Evolutionary conservation across 2,329 filamentous ascomycete genomes (phyloP).

Genomic region (Colletotrichum sp.): DNA sequence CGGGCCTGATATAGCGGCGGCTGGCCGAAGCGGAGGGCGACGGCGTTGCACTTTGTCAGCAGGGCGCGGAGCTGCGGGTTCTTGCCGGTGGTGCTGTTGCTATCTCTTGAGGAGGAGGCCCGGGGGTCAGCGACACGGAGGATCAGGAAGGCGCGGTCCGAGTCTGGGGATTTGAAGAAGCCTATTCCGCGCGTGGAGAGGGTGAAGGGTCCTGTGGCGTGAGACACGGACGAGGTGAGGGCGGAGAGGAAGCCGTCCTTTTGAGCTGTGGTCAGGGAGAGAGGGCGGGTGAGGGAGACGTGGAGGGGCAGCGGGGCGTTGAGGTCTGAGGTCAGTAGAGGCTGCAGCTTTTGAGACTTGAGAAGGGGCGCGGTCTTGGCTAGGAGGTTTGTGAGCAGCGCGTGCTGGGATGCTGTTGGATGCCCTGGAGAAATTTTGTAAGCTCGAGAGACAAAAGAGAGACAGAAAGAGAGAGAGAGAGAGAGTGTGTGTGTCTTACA

Average conservation of each 20-base stretch:
- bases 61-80: conserved; percentile 66
- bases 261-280: conserved; percentile 75
- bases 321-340: conserved; percentile 78
- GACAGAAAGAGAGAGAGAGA: fast-evolving
- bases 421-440: conserved; percentile 49
- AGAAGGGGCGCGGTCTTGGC: conserved; percentile 36
- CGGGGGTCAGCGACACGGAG: conserved; percentile 57
- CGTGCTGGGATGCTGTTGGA: conserved; percentile 53
- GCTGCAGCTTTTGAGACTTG: conserved; percentile 56
- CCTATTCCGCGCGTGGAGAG: conserved; percentile 44
- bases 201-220: conserved; percentile 36
- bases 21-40: conserved; percentile 66
- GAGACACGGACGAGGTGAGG: conserved; percentile 51
- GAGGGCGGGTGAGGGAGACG: conserved; percentile 85
- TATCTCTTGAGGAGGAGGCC: neutral
- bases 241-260: conserved; percentile 70
- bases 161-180: conserved; percentile 60
- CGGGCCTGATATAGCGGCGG: conserved; percentile 68
- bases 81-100: conserved; percentile 30
- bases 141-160: conserved; percentile 84
- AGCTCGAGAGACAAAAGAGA: neutral
- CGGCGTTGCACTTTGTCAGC: conserved; percentile 69
- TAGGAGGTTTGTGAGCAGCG: conserved; percentile 49
- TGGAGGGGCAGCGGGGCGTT: conserved; percentile 82
- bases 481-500: conserved; percentile 62